Conservation (phyloP, 805 yeast genomes). For the Saturnispora silvae region DNA sequence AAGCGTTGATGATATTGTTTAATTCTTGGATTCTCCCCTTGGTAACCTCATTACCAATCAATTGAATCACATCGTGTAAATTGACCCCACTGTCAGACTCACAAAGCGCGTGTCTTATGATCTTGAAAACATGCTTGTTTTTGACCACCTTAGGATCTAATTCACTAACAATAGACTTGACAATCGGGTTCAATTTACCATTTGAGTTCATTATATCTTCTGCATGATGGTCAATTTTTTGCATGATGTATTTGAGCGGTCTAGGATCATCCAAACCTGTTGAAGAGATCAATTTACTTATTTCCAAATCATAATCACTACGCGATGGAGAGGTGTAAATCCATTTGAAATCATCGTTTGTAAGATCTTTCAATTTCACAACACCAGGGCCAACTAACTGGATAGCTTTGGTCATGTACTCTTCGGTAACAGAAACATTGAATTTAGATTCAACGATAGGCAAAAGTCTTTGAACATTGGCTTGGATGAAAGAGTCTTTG, state of each 20-base stretch:
- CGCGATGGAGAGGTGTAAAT: conserved; percentile 2
- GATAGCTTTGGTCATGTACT: conserved; percentile 26
- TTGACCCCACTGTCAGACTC: conserved; percentile 65
- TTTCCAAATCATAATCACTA: conserved; percentile 1
- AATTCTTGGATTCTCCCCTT: conserved; percentile 19
- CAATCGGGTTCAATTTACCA: conserved; percentile 5
- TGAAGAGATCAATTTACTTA: not conserved
- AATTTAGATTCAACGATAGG: conserved; percentile 12
- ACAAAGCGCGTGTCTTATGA: conserved; percentile 57
- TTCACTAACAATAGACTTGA: conserved; percentile 4
- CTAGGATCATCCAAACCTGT: conserved; percentile 1
- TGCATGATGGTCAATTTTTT: not conserved
- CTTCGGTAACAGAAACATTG: conserved; percentile 2
- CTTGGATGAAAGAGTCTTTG: conserved; percentile 26
- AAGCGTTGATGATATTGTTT: conserved; percentile 1
- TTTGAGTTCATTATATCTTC: conserved; percentile 5
- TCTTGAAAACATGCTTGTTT: conserved; percentile 40
- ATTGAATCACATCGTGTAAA: conserved; percentile 43
- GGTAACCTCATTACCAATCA: conserved; percentile 39
- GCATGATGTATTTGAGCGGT: conserved; percentile 4
- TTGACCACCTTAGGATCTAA: conserved; percentile 8
- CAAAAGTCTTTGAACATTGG: conserved; percentile 25
- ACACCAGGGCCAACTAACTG: conserved; percentile 38
- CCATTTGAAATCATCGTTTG: conserved; percentile 6
- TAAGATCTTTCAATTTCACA: conserved; percentile 27